These are phyloP conservation scores for Alloascoidea africana DNA, from an alignment of 805 yeast species.

Conservation along the genomic window DNA sequence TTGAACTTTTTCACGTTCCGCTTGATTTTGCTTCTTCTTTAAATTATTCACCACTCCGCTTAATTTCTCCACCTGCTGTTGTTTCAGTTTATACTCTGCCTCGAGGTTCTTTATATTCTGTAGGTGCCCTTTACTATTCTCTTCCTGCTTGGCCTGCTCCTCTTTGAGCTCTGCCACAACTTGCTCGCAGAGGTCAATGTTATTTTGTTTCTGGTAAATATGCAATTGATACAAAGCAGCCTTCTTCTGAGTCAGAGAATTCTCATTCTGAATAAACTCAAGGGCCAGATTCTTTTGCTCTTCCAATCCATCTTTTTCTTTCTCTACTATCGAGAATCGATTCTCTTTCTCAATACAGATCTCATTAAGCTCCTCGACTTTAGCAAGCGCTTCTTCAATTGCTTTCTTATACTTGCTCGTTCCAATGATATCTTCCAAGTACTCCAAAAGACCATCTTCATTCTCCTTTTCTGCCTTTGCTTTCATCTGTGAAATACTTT, in stretches of 20 bases:
- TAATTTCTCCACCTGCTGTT: constrained; percentile 8
- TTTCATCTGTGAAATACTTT: constrained; percentile 96
- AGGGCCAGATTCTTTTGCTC: constrained; percentile 53
- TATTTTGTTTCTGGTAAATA: constrained; percentile 23
- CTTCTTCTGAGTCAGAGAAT: constrained; percentile 33
- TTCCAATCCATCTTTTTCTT: constrained; percentile 41
- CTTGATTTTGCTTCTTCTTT: constrained; percentile 1
- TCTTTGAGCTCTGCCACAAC: constrained; percentile 25
- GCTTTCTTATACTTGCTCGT: constrained; percentile 69
- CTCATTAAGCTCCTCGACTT: constrained; percentile 63
- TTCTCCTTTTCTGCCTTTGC: constrained; percentile 86
- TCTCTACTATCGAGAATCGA: constrained; percentile 65
- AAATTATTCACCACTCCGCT: background rate
- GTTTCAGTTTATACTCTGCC: constrained; percentile 8
- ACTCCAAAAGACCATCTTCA: constrained; percentile 90
- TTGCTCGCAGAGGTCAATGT: constrained; percentile 22
- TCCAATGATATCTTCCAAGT: constrained; percentile 93
- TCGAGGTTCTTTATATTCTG: constrained; percentile 20
- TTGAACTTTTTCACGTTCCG: constrained; percentile 1
- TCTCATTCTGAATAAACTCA: constrained; percentile 48
- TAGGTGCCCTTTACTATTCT: constrained; percentile 24
- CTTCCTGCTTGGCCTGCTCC: constrained; percentile 27
- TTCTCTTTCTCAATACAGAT: constrained; percentile 68
- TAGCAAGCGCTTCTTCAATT: constrained; percentile 47
- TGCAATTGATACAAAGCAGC: constrained; percentile 41